Conservation (phyloP, 2,329 filamentous ascomycete genomes). For the Fusarium mundagurra region DNA sequence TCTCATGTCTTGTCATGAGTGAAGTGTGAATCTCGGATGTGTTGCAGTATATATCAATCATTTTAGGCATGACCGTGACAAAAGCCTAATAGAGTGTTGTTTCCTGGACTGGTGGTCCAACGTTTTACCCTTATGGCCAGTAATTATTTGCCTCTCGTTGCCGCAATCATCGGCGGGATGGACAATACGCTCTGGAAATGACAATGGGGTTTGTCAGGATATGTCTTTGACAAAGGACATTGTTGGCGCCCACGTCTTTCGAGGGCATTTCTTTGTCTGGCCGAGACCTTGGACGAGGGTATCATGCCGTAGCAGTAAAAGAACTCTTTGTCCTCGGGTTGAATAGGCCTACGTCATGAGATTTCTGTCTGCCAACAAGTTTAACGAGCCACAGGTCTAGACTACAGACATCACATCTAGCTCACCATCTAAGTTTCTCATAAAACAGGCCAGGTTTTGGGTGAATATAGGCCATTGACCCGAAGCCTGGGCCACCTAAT, state of each 20-base stretch:
- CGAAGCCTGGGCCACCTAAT: too few species aligned
- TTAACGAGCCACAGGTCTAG: neutral
- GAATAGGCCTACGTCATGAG: neutral
- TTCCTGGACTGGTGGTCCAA: neutral
- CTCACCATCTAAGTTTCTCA: neutral
- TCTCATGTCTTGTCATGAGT: neutral
- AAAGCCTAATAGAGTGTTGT: neutral
- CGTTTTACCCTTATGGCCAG: neutral
- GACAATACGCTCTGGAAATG: neutral
- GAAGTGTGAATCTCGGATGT: neutral
- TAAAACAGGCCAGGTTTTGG: neutral
- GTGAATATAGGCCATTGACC: neutral
- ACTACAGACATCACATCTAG: neutral
- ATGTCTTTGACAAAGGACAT: neutral
- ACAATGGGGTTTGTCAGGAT: neutral
- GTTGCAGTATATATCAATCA: neutral
- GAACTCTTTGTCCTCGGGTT: neutral
- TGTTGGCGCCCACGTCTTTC: neutral
- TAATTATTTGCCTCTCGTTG: neutral
- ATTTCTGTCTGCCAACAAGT: neutral
- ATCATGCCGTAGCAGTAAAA: neutral
- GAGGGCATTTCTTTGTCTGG: neutral
- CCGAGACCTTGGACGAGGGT: neutral
- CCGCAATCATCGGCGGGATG: neutral
- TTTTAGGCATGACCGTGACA: neutral